Evolutionary conservation across 495 filamentous ascomycete species (phyloP).

Genomic region (Polyplosphaeria fusca): DNA sequence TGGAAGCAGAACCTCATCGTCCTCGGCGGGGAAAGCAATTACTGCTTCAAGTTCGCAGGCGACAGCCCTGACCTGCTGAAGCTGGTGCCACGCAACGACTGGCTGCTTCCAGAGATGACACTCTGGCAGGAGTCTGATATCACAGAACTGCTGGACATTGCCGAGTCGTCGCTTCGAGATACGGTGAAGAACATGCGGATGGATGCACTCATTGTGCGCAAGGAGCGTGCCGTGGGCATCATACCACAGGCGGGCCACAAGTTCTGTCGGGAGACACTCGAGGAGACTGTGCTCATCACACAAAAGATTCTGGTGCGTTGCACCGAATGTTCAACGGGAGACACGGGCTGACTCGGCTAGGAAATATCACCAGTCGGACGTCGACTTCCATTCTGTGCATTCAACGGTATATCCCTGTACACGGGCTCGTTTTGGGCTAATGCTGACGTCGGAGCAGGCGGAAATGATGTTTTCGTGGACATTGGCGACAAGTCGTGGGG

Average conservation of each 20-base stretch:
- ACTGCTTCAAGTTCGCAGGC: conserved; percentile 71
- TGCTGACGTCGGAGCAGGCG: conserved; percentile 47
- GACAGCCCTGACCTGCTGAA: conserved; percentile 51
- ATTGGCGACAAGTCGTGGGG: conserved; percentile 98
- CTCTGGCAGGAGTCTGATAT: conserved; percentile 81
- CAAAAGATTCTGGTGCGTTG: conserved; percentile 68
- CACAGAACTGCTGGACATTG: conserved; percentile 73
- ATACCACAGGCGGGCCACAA: conserved; percentile 61
- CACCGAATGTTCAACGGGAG: too few species aligned
- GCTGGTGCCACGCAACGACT: conserved; percentile 65
- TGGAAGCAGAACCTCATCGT: conserved; percentile 79
- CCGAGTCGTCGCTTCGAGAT: conserved; percentile 75
- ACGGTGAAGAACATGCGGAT: conserved; percentile 74
- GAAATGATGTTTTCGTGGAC: conserved; percentile 96
- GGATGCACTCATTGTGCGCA: conserved; percentile 73
- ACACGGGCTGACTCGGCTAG: conserved; percentile 15
- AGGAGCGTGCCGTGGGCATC: conserved; percentile 92
- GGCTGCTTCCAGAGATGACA: conserved; percentile 84
- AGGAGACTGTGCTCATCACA: conserved; percentile 91
- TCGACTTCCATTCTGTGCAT: conserved; percentile 89
- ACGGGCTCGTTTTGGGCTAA: not conserved
- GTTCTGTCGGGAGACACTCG: conserved; percentile 81
- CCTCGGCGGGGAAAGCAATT: conserved; percentile 84
- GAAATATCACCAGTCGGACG: conserved; percentile 70
- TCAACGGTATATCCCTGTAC: conserved; percentile 62